Conservation (phyloP, 2,329 filamentous ascomycete species). For the Xylaria sp. region DNA sequence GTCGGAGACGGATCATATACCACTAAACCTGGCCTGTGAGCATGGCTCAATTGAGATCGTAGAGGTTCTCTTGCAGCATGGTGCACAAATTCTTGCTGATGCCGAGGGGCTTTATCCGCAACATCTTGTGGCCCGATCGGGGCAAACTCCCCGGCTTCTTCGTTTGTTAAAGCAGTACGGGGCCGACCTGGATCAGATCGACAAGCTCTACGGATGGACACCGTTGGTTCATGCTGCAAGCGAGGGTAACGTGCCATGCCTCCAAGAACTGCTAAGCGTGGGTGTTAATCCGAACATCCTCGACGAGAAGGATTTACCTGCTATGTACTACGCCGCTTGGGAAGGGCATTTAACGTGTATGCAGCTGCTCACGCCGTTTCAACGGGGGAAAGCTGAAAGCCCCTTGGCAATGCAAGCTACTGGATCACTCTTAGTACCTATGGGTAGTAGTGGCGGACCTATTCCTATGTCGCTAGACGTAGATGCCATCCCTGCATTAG, state of each 20-base stretch:
- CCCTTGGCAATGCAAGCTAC: slow-evolving; percentile 57
- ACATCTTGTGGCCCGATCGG: slow-evolving; percentile 91
- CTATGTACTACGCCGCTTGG: slow-evolving; percentile 99
- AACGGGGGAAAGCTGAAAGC: slow-evolving; percentile 56
- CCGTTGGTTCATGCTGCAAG: slow-evolving; percentile 95
- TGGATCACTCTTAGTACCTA: slow-evolving; percentile 52
- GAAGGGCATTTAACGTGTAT: slow-evolving; percentile 96
- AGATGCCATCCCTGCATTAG: slow-evolving; percentile 91
- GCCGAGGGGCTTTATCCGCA: slow-evolving; percentile 98
- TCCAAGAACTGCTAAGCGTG: slow-evolving; percentile 82
- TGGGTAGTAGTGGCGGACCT: slow-evolving; percentile 62
- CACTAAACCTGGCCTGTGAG: slow-evolving; percentile 93
- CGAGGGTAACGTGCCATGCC: slow-evolving; percentile 90
- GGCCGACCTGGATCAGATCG: slow-evolving; percentile 88
- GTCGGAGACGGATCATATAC: slow-evolving; percentile 90
- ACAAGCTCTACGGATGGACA: slow-evolving; percentile 98
- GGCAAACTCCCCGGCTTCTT: slow-evolving; percentile 81
- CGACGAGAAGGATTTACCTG: slow-evolving; percentile 92
- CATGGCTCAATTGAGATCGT: slow-evolving; percentile 88
- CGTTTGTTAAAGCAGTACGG: slow-evolving; percentile 85
- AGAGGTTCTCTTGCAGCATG: slow-evolving; percentile 81
- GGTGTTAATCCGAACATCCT: slow-evolving; percentile 81
- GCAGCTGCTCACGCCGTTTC: slow-evolving; percentile 78
- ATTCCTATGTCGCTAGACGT: slow-evolving; percentile 75
- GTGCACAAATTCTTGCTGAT: slow-evolving; percentile 87